A percentile compares a stretch with the other conserved stretches of the same genome.
These are phyloP conservation scores for Amoebophrya sp. DNA, from an alignment of 169 alveolate species.

Conservation along the genomic window DNA sequence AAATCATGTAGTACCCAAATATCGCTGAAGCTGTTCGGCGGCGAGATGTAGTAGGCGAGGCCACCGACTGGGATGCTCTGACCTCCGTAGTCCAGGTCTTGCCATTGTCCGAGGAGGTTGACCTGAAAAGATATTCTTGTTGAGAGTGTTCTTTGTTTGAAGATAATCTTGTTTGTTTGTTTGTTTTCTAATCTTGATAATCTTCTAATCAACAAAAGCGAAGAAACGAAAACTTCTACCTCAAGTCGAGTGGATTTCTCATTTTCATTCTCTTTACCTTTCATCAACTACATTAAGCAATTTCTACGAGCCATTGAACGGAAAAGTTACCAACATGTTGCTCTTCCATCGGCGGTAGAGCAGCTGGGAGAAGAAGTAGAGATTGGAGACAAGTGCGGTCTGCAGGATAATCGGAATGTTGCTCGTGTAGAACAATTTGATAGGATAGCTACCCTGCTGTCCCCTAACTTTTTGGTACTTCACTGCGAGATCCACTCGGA, in stretches of 20 bases:
- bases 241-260: not conserved
- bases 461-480: slow-evolving; percentile 93
- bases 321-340: slow-evolving; percentile 82
- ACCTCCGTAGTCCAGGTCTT: slow-evolving; percentile 86
- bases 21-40: slow-evolving; percentile 87
- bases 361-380: slow-evolving; percentile 97
- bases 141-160: no score
- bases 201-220: not conserved
- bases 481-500: slow-evolving; percentile 93
- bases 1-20: slow-evolving; percentile 50
- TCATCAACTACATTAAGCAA: not conserved
- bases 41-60: slow-evolving; percentile 96
- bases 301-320: no score
- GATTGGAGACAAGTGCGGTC: slow-evolving; percentile 80
- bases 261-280: not conserved
- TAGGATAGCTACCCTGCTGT: slow-evolving; percentile 95
- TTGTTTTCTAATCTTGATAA: not conserved
- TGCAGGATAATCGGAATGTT: slow-evolving; percentile 99
- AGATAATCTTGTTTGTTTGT: not conserved
- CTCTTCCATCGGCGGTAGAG: slow-evolving; percentile 92
- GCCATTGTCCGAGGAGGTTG: slow-evolving; percentile 90
- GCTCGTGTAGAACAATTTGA: slow-evolving; percentile 97
- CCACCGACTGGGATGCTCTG: slow-evolving; percentile 99
- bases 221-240: not conserved
- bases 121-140: no score